phyloP scores from a whole-genome alignment of 2,329 filamentous ascomycete genomes.

The Arthrobotrys conoides region DNA sequence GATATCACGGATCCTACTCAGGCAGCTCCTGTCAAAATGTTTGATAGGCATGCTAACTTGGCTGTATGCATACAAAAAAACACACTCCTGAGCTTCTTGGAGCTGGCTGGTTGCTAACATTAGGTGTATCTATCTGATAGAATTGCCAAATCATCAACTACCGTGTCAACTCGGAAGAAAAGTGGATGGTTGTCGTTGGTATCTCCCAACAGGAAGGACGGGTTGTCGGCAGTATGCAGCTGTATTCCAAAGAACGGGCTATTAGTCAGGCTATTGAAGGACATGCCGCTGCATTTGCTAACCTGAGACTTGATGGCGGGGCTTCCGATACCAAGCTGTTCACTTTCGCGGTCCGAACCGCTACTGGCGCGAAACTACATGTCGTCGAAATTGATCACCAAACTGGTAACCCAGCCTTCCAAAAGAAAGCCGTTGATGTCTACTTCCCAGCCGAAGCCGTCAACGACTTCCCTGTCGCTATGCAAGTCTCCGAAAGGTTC shows the following conservation, averaged over 20 bases:
- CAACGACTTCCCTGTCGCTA: conserved; percentile 97
- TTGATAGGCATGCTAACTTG: conserved; percentile 93
- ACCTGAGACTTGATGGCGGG: conserved; percentile 87
- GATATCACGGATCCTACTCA: conserved; percentile 90
- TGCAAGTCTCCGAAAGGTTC: conserved; percentile 97
- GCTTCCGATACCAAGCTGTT: conserved; percentile 94
- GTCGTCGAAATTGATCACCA: conserved; percentile 97
- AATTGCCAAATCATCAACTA: conserved; percentile 99
- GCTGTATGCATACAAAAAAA: conserved; percentile 74
- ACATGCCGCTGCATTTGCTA: conserved; percentile 94
- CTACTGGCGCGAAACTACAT: conserved; percentile 92
- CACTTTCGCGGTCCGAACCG: conserved; percentile 92
- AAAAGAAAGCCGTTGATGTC: conserved; percentile 96
- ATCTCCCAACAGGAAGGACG: conserved; percentile 94
- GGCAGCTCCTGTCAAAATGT: conserved; percentile 86
- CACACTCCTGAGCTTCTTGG: not conserved
- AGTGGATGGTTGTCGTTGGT: conserved; percentile 98
- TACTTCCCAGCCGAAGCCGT: conserved; percentile 96
- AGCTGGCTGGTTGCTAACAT: conserved; percentile 11
- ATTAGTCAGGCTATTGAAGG: conserved; percentile 99
- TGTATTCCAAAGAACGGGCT: conserved; percentile 94
- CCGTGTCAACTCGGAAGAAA: conserved; percentile 92
- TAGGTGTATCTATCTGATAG: conserved; percentile 69
- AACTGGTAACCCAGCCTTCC: conserved; percentile 87
- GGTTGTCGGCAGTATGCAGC: conserved; percentile 95